Base-by-base conservation (phyloP, 352 stramenopile genomes). In the Phytophthora kernoviae region DNA sequence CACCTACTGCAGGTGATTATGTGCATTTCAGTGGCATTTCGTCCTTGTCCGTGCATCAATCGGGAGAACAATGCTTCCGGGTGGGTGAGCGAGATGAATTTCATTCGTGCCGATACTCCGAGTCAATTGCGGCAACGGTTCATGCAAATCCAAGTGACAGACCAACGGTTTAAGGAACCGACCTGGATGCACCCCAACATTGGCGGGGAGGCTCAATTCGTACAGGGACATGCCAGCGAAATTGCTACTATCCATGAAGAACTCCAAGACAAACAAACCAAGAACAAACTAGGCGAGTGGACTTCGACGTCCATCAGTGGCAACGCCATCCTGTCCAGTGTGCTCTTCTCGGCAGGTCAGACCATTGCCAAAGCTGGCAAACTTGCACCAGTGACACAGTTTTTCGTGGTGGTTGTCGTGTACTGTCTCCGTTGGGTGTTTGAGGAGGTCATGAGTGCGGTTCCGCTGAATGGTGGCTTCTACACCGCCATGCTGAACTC, bases 401-500 rank as follows among this genome's bases (percentile, higher is more conserved):
- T 90, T 0, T 55, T 96, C 21, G 89, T 97, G 10, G 79, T 87
- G 0, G 53, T 60, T 27, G 74, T 85, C 21, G 65, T 89, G 40
- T 89, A 87, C 56, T 80, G 71, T 46, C 77, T 81, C 12, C 80
- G 80, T n/a, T 89, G 82, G 54, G 91, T 97, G 17, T 96, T 96
- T 65, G 82, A 87, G 40, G 91, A 97, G 59, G 90, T 90, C 9
- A 92, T 96, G 58, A 94, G 78, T 44, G 91, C 91, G 2, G 78
- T 97, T 12, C 89, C 89, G 4, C 75, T 96, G 53, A 97, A 97
- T 63, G 91, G 91, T 22, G 91, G 91, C n/a, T 90, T 87, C 21
- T 97, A 97, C 68, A 97, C 94, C 59, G 82, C 90, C 17, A 82
- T 97, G 43, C 68, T 97, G 22, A 97, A 97, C 65, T 92, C 87